These are phyloP conservation scores for Didymella sp. DNA, from an alignment of 2,329 filamentous ascomycete species.

Conservation along the genomic window DNA sequence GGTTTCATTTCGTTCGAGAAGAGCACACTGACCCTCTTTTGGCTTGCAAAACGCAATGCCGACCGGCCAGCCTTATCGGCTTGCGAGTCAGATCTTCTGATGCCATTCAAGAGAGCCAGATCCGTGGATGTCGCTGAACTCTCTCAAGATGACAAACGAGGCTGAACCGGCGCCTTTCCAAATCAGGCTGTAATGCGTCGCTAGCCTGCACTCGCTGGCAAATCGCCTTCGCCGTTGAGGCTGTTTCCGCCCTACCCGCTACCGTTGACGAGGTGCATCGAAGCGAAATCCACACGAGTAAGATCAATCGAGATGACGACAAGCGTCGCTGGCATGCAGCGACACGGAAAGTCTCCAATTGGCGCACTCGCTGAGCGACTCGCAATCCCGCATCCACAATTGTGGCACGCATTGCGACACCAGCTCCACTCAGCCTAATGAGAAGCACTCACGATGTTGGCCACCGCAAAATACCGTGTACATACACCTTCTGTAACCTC, in stretches of 20 bases:
- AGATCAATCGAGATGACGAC: conserved; percentile 14
- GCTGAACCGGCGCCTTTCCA: conserved; percentile 7
- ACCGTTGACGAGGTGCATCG: conserved; percentile 20
- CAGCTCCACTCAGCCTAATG: conserved; percentile 3
- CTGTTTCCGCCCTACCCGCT: conserved; percentile 21
- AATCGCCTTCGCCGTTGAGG: conserved; percentile 20
- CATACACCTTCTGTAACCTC: background rate
- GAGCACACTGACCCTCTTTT: background rate
- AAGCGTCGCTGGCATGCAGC: conserved; percentile 17
- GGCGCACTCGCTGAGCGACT: conserved; percentile 7
- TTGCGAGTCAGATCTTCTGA: conserved; percentile 15
- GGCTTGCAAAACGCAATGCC: background rate
- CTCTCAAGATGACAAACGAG: conserved; percentile 5
- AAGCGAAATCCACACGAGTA: conserved; percentile 21
- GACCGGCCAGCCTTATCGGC: conserved; percentile 16
- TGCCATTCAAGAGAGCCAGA: background rate
- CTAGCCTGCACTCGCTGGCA: conserved; percentile 6
- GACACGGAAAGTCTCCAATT: conserved; percentile 15
- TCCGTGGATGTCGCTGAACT: background rate
- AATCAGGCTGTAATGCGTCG: conserved; percentile 8
- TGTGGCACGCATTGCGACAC: conserved; percentile 8
- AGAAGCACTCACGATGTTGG: conserved; percentile 10
- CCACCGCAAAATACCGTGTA: conserved; percentile 4
- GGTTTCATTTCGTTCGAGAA: conserved; percentile 36
- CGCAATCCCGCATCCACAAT: background rate